Base-by-base conservation (phyloP, 2,329 filamentous ascomycete species). In the Venturia pyrina region DNA sequence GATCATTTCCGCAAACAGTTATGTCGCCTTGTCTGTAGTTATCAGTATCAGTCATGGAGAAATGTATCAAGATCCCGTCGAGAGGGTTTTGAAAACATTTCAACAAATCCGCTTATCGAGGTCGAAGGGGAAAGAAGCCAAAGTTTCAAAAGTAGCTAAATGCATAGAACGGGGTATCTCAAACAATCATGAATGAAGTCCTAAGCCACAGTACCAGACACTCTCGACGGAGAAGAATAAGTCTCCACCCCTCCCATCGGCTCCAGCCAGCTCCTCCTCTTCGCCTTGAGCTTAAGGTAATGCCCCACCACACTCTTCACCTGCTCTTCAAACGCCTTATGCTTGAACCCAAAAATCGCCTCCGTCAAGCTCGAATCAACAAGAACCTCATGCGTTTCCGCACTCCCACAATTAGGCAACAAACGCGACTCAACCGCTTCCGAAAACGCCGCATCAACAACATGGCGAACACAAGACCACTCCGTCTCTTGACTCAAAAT, bases 251-350 rank as follows among this genome's bases (percentile, higher is more conserved):
- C 48, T 28, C 57, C 32, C 57, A 61, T 61, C 28, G 40, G 57
- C 28, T 61, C 57, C 57, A 61, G 40, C 57, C 34, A 61, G 10
- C 21, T 21, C 57, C 17, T 61, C 57, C 48, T 53, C 48, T 53
- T 53, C 48, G 48, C 48, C 21, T 53, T 53, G 21, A 69, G 32
- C 63, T 69, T 66, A 19, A 69, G 41, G 50, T 69, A 69, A 6
- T 67, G 62, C 15, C 65, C 64, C 0, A 69, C 64, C 17, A 69
- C 66, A 48, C 65, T 67, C 28, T 56, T 21, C 15, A 69, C 66
- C 57, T 69, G 67, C 19, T 66, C 57, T 37, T 68, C 64, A n/a
- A 66, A 66, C 2, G 53, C 56, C 43, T 44, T 11, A 48, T 10
- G 37, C 53, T 62, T 53, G 13, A 63, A 66, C 1, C 65, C 67